Base-by-base conservation (phyloP, 2,329 filamentous ascomycete genomes). In the Alternaria tenuissima region DNA sequence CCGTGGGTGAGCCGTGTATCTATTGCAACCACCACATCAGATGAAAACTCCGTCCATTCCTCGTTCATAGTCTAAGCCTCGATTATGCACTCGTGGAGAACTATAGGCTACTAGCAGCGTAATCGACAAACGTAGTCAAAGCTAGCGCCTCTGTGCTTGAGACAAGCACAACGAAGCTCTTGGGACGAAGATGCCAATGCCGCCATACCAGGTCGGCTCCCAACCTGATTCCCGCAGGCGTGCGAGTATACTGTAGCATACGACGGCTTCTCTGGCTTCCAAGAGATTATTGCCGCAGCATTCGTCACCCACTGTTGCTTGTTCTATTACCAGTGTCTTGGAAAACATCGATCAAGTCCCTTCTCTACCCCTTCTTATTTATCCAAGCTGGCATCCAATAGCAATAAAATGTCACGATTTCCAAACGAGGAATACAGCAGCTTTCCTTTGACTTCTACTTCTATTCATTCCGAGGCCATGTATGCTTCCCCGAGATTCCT, bases 111-210 rank as follows among this genome's bases (percentile, higher is more conserved):
- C 46, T 38, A 49, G 20, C 32, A 26, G 20, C 34, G 12, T 36
- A 7, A 12, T 36, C 9, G 3, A 18, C 1, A 16, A 11, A 24
- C 20, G 1, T n/a, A 18, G 32, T 24, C 22, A 34, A 12, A 24
- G 20, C 20, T 24, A 18, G 36, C 26, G 18, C 41, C 24, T 51
- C 38, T 56, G 24, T 51, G 44, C 30, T 59, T 9, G 14, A 56
- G 20, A 51, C 28, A 39, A 55, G 52, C 52, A 24, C 41, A 26
- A 18, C 14, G 22, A 39, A 51, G 52, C 38, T 32, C 52, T 59
- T 44, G 43, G 44, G 22, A 24, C n/a, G 28, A 28, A 22, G 24
- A 32, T 32, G 52, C 44, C 30, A 49, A 42, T 28, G 18, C 28
- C n/a, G 18, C 12, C 30, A 43, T 38, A 11, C 38, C 24, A n/a